Evolutionary conservation across 2,329 filamentous ascomycete species (phyloP).

Genomic region (Aspergillus viridinutans): DNA sequence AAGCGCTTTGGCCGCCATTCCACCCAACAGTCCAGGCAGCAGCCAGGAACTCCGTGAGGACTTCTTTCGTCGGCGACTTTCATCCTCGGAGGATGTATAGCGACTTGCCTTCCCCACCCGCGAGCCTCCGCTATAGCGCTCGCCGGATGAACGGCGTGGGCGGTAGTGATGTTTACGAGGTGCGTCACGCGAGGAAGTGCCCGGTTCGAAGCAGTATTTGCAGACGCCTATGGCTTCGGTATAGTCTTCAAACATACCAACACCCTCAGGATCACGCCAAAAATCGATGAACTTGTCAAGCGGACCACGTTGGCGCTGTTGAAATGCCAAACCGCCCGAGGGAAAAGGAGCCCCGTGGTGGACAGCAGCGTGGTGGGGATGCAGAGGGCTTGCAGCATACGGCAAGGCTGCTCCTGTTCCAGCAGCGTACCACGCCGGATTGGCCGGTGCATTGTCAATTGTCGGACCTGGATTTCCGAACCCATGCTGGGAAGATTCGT

Average conservation of each 20-base stretch:
- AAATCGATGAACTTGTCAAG: constrained; percentile 55
- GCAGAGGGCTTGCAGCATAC: constrained; percentile 35
- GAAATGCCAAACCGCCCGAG: constrained; percentile 42
- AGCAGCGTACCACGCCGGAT: constrained; percentile 7
- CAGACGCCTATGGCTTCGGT: constrained; percentile 64
- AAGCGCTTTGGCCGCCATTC: constrained; percentile 53
- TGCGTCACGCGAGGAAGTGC: constrained; percentile 52
- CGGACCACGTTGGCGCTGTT: constrained; percentile 54
- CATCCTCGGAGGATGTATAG: constrained; percentile 52
- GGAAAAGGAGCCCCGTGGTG: constrained; percentile 25
- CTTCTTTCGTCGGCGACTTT: constrained; percentile 43
- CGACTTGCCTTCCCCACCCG: constrained; percentile 59
- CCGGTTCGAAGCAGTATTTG: constrained; percentile 61
- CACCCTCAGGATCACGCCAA: constrained; percentile 62
- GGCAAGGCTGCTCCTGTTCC: constrained; percentile 29
- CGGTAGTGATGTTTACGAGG: constrained; percentile 59
- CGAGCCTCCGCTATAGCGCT: constrained; percentile 39
- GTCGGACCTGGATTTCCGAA: constrained; percentile 9
- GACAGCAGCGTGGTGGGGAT: constrained; percentile 27
- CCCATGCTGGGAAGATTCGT: constrained; percentile 16
- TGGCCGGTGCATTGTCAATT: constrained; percentile 6
- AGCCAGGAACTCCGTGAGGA: constrained; percentile 48
- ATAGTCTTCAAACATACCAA: constrained; percentile 63
- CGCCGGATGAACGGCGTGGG: constrained; percentile 42
- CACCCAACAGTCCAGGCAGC: constrained; percentile 53